Conservation (phyloP, 768 basidiomycete genomes). For the Pleurotus salmoneostramineus region DNA sequence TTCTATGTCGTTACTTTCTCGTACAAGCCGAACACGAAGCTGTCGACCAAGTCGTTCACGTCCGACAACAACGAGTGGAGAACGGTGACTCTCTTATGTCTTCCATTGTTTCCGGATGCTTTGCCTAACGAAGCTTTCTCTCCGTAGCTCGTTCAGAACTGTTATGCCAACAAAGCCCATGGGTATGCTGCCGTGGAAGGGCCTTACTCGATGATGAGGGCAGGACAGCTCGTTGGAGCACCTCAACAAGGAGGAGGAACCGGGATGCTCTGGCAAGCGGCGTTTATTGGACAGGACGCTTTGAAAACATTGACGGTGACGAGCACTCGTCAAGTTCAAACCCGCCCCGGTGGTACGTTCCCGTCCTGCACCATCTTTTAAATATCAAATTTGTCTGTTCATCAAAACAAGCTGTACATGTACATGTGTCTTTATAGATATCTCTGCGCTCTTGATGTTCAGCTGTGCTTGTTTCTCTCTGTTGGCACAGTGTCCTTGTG, state of each 20-base stretch:
- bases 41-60: neutral
- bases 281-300: neutral
- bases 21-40: neutral
- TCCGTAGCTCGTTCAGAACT: conserved; percentile 14
- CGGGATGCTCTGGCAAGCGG: neutral
- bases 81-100: neutral
- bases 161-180: neutral
- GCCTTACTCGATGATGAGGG: neutral
- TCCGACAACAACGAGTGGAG: neutral
- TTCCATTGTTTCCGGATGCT: neutral
- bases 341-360: neutral
- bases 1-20: neutral
- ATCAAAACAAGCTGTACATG: no score
- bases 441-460: no score
- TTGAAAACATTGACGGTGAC: neutral
- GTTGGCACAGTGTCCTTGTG: no score
- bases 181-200: neutral
- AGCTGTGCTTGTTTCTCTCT: no score
- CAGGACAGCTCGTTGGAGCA: neutral
- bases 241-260: neutral
- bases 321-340: neutral
- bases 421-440: no score
- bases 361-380: neutral
- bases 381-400: no score
- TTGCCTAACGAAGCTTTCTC: no score